phyloP scores from a whole-genome alignment of 2,329 filamentous ascomycete genomes.

The Periconia digitata region DNA sequence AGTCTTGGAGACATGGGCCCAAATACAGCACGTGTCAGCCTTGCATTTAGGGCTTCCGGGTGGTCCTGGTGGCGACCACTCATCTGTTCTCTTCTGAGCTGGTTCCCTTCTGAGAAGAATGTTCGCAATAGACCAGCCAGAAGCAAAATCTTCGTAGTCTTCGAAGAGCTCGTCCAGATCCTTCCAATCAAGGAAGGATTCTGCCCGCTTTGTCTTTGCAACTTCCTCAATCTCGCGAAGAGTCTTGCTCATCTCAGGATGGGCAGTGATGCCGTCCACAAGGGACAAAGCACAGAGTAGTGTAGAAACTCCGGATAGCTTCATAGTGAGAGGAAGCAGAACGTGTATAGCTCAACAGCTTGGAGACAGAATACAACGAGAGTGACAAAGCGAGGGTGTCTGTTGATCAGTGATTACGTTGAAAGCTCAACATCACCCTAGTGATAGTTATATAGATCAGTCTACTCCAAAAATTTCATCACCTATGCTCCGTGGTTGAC shows the following conservation, averaged over 20 bases:
- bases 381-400: not conserved
- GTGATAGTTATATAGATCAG: too few species aligned
- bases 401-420: not conserved
- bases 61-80: constrained; percentile 9
- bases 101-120: constrained; percentile 21
- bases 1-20: constrained; percentile 19
- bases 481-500: too few species aligned
- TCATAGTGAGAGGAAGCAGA: constrained; percentile 13
- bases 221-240: constrained; percentile 8
- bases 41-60: constrained; percentile 18
- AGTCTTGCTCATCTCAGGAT: constrained; percentile 18
- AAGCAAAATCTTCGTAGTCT: constrained; percentile 20
- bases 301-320: constrained; percentile 14
- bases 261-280: constrained; percentile 17
- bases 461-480: too few species aligned
- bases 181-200: constrained; percentile 13
- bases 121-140: constrained; percentile 20
- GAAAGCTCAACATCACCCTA: too few species aligned
- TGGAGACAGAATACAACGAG: not conserved
- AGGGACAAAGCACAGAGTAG: constrained; percentile 14
- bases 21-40: constrained; percentile 28
- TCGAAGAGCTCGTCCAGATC: constrained; percentile 22
- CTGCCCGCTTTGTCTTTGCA: constrained; percentile 1
- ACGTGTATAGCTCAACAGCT: not conserved
- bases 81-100: constrained; percentile 12